These are phyloP conservation scores for Pulveroboletus frians DNA, from an alignment of 768 basidiomycete genomes.

Conservation along the genomic window DNA sequence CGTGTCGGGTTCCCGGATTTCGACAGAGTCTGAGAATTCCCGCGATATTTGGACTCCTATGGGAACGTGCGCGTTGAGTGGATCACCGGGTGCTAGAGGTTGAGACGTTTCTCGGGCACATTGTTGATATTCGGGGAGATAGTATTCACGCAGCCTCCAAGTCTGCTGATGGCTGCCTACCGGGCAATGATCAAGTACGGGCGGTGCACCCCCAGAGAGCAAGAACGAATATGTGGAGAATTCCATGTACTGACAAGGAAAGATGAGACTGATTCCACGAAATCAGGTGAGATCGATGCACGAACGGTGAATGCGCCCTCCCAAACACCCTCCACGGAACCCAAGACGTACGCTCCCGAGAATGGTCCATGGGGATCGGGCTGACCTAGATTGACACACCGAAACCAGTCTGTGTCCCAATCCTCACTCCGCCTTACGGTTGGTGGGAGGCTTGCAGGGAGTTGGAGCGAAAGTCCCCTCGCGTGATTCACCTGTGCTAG, in stretches of 20 bases:
- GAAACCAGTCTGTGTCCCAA: slow-evolving; percentile 70
- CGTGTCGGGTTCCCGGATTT: slow-evolving; percentile 42
- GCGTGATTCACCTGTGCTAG: background rate
- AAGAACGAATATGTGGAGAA: slow-evolving; percentile 81
- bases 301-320: slow-evolving; percentile 73
- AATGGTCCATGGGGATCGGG: slow-evolving; percentile 30
- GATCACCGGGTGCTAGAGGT: slow-evolving; percentile 53
- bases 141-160: slow-evolving; percentile 81
- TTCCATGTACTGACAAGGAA: slow-evolving; percentile 58
- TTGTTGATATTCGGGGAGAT: slow-evolving; percentile 40
- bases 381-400: slow-evolving; percentile 41
- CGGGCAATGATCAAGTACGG: slow-evolving; percentile 63
- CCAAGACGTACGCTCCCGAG: slow-evolving; percentile 50
- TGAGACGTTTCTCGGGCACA: background rate
- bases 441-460: slow-evolving; percentile 11
- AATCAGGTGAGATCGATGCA: slow-evolving; percentile 3
- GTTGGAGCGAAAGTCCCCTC: slow-evolving; percentile 5
- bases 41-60: slow-evolving; percentile 40
- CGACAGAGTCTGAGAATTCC: slow-evolving; percentile 45
- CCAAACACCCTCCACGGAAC: slow-evolving; percentile 74
- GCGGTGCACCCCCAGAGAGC: slow-evolving; percentile 61
- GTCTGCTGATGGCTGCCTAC: slow-evolving; percentile 85
- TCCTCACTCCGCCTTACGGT: slow-evolving; percentile 37
- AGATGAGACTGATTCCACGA: background rate
- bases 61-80: slow-evolving; percentile 60